phyloP scores from a whole-genome alignment of 306 rosid species.

The Sechiopsis laciniata region DNA sequence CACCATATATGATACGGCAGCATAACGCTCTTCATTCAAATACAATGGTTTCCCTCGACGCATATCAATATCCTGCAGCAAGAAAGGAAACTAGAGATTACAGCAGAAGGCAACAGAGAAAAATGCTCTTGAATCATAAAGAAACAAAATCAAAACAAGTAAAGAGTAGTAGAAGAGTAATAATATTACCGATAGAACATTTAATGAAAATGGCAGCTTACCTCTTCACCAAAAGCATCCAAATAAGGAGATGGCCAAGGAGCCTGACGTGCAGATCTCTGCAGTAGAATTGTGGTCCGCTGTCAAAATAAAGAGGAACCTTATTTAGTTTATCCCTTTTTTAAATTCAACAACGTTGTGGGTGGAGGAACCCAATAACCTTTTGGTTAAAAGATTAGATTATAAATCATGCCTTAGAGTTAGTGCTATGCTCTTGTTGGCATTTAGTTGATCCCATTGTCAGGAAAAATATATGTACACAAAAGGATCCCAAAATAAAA shows the following conservation, averaged over 20 bases:
- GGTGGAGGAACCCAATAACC: too few species aligned
- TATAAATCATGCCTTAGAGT: too few species aligned
- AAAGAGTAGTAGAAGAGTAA: background rate
- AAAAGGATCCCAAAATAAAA: conserved; percentile 4
- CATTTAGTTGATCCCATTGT: conserved; percentile 3
- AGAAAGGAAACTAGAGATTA: background rate
- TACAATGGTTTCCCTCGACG: conserved; percentile 81
- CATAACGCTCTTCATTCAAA: conserved; percentile 87
- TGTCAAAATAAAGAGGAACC: conserved; percentile 29
- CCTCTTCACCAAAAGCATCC: conserved; percentile 98
- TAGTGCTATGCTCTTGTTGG: too few species aligned
- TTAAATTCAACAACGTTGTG: too few species aligned
- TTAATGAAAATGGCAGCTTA: conserved; percentile 29
- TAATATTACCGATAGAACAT: background rate
- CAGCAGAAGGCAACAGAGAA: background rate
- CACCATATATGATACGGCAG: conserved; percentile 84
- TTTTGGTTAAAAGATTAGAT: too few species aligned
- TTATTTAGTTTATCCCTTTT: background rate
- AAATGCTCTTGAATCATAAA: too few species aligned
- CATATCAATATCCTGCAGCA: conserved; percentile 71
- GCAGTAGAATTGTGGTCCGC: conserved; percentile 82
- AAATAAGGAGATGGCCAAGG: conserved; percentile 96
- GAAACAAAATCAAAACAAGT: background rate
- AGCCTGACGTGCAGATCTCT: conserved; percentile 90
- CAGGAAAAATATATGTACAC: background rate